A percentile compares a stretch with the other conserved stretches of the same genome.
phyloP scores from a whole-genome alignment of 192 early-diverging fungal species.

The Dissophora ornata region DNA sequence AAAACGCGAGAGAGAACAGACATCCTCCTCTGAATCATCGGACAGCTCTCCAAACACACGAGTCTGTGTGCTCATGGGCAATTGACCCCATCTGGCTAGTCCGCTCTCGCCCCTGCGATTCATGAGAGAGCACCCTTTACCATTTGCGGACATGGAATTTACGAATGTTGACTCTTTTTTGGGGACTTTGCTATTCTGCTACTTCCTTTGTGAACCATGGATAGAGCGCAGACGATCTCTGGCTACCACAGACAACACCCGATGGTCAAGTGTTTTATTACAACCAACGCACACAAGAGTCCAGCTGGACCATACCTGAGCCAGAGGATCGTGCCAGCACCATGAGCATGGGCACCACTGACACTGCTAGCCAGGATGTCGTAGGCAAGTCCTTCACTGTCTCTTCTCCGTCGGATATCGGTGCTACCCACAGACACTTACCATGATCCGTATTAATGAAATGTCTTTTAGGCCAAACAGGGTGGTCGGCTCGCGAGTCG shows the following conservation, averaged over 20 bases:
- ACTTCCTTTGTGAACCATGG: no score
- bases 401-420: background rate
- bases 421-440: no score
- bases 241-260: constrained; percentile 59
- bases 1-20: no score
- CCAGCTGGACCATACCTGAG: constrained; percentile 57
- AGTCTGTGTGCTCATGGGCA: no score
- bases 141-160: no score
- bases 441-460: no score
- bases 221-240: constrained; percentile 53
- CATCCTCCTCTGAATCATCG: no score
- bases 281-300: constrained; percentile 58
- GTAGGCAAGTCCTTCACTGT: constrained; percentile 21
- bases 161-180: no score
- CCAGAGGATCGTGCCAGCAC: constrained; percentile 44
- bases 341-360: constrained; percentile 25
- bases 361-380: constrained; percentile 28
- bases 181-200: background rate
- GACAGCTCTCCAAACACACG: no score
- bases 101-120: no score
- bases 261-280: constrained; percentile 63
- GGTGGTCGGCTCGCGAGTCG: constrained; percentile 53
- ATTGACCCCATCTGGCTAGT: background rate
- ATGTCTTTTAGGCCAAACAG: constrained; percentile 26
- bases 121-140: no score